Conservation (phyloP, 176 grass and related monocot genomes). For the Eleusine coracana region DNA sequence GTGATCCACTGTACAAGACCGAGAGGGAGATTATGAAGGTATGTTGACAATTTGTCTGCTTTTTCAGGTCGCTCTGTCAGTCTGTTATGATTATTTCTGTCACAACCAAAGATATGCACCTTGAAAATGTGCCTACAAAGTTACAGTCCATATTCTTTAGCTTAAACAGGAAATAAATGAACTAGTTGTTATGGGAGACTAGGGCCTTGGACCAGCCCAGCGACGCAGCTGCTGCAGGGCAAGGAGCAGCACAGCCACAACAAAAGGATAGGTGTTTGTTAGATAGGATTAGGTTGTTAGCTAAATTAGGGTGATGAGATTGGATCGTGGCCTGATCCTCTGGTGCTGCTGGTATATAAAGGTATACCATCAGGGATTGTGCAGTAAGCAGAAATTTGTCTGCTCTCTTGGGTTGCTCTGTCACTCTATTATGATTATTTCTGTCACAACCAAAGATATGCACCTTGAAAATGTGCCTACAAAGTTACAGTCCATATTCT, state of each 20-base stretch:
- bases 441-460: background rate
- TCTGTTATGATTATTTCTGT: background rate
- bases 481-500: background rate
- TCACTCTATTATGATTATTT: background rate
- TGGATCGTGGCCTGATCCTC: no score
- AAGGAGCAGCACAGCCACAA: no score
- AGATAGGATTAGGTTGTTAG: no score
- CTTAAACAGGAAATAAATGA: background rate
- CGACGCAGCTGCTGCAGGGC: no score
- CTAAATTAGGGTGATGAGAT: no score
- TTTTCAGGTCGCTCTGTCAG: background rate
- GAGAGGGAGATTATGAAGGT: constrained; percentile 89
- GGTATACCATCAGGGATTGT: no score
- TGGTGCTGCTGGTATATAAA: no score
- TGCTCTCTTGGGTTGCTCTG: constrained; percentile 5
- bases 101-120: background rate
- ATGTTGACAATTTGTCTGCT: constrained; percentile 24
- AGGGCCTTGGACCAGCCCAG: no score
- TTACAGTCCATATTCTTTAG: background rate
- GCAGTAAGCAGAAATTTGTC: background rate
- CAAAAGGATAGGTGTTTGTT: no score
- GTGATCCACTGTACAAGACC: constrained; percentile 76
- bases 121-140: constrained; percentile 7
- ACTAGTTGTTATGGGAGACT: no score
- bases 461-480: background rate